Percentiles rank a stretch among this genome's conserved stretches.
These are phyloP conservation scores for Stereocaulon alpinum DNA, from an alignment of 495 filamentous ascomycete genomes.

Conservation along the genomic window DNA sequence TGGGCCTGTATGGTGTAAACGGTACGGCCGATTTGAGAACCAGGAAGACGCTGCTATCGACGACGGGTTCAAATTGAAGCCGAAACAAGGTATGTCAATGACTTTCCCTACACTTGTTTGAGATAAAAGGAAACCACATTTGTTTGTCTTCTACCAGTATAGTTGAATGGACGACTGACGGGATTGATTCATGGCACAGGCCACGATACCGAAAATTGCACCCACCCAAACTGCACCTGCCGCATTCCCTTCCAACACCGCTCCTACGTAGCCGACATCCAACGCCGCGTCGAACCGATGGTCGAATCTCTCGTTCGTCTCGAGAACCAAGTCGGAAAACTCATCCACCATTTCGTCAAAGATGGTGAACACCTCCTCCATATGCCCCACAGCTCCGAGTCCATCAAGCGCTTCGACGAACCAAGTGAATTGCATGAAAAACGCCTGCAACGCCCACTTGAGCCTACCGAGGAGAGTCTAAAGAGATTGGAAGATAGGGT, in stretches of 20 bases:
- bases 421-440: background rate
- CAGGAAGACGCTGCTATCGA: background rate
- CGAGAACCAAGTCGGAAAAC: constrained; percentile 1
- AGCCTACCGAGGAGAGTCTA: background rate
- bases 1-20: constrained; percentile 1
- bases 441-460: background rate
- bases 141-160: no score
- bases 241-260: background rate
- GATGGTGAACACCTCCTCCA: background rate
- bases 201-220: background rate
- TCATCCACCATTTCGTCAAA: constrained; percentile 1
- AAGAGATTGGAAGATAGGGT: background rate
- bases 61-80: constrained; percentile 2
- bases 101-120: no score
- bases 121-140: no score
- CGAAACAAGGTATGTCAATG: background rate
- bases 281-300: constrained; percentile 6
- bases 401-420: background rate
- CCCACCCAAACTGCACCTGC: background rate
- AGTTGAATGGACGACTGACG: no score
- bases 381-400: background rate
- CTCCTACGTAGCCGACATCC: constrained; percentile 1
- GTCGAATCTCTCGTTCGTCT: background rate
- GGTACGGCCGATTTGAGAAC: constrained; percentile 5
- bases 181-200: no score